Evolutionary conservation across 2,329 filamentous ascomycete species (phyloP), one percentile per base, ranked within the genome.

Genomic region (Aspergillus tubingensis): DNA sequence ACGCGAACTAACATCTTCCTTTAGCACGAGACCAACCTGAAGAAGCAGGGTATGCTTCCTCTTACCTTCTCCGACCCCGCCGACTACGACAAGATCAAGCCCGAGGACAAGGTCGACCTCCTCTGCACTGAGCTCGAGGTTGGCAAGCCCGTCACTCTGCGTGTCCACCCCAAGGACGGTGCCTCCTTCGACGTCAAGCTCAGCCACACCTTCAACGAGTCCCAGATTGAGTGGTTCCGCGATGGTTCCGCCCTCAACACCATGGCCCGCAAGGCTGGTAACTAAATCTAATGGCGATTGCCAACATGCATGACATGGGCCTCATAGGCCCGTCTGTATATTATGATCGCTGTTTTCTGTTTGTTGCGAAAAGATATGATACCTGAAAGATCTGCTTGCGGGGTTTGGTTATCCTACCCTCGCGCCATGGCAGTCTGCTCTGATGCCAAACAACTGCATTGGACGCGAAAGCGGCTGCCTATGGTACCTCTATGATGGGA

Each of bases 41-140:
- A 99, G 91, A 99, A 99, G 90, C 95, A 99, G 88, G 95, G 95
- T 82, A 97, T 99, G 94, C 91, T 99, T 82, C 95, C 95, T 74
- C 86, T 99, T 68, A 98, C 93, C 72, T 99, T 99, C 83, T 81
- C 87, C 60, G 88, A 98, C 77, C 94, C 94, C 59, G 94, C 90
- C 77, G 95, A 99, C 81, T 99, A 99, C 81, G 95, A 99, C 80
- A 96, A 91, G 87, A 93, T 99, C 80, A 87, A 90, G 77, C 91
- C 92, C 68, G 89, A 95, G 63, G 95, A 96, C 85, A 93, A 89
- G 82, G 88, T 98, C 70, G 93, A 97, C 78, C 83, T 99, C 62
- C 81, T 92, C 74, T 90, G 87, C 86, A 97, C 94, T 49, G 86
- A 97, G 82, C 84, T 99, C 65, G 92, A 86, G 60, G 92, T 96